Conservation (phyloP, 257 asterid species). For the Nicotiana obtusifolia region DNA sequence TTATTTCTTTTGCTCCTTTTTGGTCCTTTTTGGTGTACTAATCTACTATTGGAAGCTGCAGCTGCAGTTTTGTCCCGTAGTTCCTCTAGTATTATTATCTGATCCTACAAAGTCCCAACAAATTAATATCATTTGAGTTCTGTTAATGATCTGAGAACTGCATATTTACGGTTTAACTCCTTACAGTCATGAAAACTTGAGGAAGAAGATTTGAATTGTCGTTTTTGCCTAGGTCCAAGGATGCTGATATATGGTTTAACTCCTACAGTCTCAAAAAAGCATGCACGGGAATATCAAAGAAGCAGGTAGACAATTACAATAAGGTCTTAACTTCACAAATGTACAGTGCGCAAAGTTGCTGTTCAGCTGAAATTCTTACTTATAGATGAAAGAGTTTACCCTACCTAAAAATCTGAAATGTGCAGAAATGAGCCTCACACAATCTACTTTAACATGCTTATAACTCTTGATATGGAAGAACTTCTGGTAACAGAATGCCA, state of each 20-base stretch:
- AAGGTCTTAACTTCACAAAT: not conserved
- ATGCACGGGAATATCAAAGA: not conserved
- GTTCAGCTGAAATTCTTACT: not conserved
- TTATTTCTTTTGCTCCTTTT: not conserved
- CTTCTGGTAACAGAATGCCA: slow-evolving; percentile 52
- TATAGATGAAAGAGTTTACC: not conserved
- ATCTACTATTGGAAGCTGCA: not conserved
- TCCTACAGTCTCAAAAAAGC: not conserved
- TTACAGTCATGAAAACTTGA: not conserved
- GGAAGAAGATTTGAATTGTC: not conserved
- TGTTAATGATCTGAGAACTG: not conserved
- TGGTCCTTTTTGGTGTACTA: not conserved
- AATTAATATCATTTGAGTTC: not conserved
- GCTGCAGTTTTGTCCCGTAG: not conserved
- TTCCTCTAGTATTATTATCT: not conserved
- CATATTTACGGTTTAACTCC: not conserved
- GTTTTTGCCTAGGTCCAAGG: not conserved
- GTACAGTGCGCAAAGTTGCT: not conserved
- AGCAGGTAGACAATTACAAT: not conserved
- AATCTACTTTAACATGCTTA: not conserved
- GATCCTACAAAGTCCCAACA: not conserved
- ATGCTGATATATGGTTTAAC: not conserved
- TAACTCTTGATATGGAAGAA: slow-evolving; percentile 7
- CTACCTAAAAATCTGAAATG: not conserved
- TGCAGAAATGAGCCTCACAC: not conserved